Conservation (phyloP, 306 rosid genomes). For the Trichosanthes cucumerina region DNA sequence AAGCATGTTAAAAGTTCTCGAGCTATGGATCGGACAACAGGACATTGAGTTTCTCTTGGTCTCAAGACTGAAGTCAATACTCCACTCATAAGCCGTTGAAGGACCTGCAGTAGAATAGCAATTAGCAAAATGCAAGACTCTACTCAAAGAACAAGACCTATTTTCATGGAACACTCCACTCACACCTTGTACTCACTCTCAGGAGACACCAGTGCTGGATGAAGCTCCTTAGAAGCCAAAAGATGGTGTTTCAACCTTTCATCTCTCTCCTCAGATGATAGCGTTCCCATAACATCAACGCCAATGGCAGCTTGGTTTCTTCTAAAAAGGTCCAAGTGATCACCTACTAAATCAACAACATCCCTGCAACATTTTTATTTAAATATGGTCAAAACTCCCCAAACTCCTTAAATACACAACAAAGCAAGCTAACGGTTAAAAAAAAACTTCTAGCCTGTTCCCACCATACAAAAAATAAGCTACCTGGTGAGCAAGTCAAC, state of each 20-base stretch:
- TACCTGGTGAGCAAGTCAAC: slow-evolving; percentile 93
- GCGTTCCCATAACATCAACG: slow-evolving; percentile 73
- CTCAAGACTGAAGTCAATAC: slow-evolving; percentile 66
- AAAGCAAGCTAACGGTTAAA: not conserved
- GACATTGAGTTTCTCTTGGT: slow-evolving; percentile 76
- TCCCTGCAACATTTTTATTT: slow-evolving; percentile 51
- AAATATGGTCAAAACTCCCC: slow-evolving; percentile 7
- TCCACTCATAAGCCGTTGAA: slow-evolving; percentile 84
- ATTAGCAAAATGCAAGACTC: slow-evolving; percentile 28
- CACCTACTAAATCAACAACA: slow-evolving; percentile 67
- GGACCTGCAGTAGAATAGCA: slow-evolving; percentile 41
- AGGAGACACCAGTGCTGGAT: slow-evolving; percentile 87
- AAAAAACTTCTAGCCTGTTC: not conserved
- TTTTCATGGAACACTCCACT: slow-evolving; percentile 53
- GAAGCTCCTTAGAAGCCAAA: slow-evolving; percentile 84
- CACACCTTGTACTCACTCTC: slow-evolving; percentile 99
- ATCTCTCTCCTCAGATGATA: slow-evolving; percentile 94
- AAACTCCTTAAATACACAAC: not conserved
- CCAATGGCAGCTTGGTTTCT: slow-evolving; percentile 90
- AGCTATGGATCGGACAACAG: slow-evolving; percentile 72
- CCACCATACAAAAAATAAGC: slow-evolving; percentile 9
- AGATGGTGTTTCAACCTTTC: slow-evolving; percentile 83
- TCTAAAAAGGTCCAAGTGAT: slow-evolving; percentile 89
- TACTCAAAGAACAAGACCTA: slow-evolving; percentile 11
- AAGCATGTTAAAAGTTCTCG: slow-evolving; percentile 83